Base-by-base conservation (phyloP, 768 basidiomycete species). In the Dentipellis sp. region DNA sequence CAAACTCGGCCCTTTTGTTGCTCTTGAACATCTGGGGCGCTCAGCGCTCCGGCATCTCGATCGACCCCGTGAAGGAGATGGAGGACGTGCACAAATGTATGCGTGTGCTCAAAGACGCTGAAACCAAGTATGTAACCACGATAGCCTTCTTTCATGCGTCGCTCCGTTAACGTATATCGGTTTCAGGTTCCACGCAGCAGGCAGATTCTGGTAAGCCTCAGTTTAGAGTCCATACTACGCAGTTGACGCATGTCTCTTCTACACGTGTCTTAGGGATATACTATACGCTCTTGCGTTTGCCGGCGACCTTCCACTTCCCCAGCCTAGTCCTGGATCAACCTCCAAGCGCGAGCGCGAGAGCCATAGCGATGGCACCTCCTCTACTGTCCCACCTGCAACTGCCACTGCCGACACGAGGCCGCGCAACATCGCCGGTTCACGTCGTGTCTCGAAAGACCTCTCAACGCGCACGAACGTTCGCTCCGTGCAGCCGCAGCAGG, bases 261-360 rank as follows among this genome's bases (percentile, higher is more conserved):
- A 47, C 9, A 88, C 61, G 78, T 89, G 46, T 68, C 88, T n/a
- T 87, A 87, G 86, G 85, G 85, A 88, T 62, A 78, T 89, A 45
- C 68, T 88, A n/a, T 87, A 81, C 59, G 85, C 88, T 59, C 72
- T 89, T 1, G 84, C 86, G 3, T 82, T 77, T 0, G 84, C 82
- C 4, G 85, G 86, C 2, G 84, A 88, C 21, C 73, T 88, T 0
- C 86, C 85, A 0, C 72, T 88, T 6, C 86, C 86, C 1, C 74
- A 78, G 50, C 64, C 75, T 0, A 81, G 78, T 52, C 80, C 82
- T 3, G 63, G 68, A 0, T 70, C 76, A 3, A 74, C 67, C 16
- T 75, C 78, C 59, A 88, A 89, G 57, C 83, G 87, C n/a, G n/a
- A n/a, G 80, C 59, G 85, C 88, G 60, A 72, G 88, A 1, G 84